Evolutionary conservation across 441 rosid species (phyloP), one percentile per base, ranked within the genome.

Genomic region (Pelargonium fulgidum): DNA sequence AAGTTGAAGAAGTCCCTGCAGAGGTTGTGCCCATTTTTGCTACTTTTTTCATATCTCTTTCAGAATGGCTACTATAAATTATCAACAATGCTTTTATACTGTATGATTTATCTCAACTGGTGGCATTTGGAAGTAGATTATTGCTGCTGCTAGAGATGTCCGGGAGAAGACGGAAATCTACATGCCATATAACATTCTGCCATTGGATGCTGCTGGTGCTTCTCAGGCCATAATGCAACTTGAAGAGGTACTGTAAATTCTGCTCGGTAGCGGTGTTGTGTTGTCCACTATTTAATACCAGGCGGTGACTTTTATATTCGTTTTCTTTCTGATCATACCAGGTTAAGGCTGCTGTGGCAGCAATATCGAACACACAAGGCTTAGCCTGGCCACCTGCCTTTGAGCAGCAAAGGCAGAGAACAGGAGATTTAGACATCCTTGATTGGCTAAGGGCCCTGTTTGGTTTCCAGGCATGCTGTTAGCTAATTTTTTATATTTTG

Each of bases 381-480:
- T 75, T 94, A 82, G 85, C 80, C 78, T 92, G 97, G 99, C 96
- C 98, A 10, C 8, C 90, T 19, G 77, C 84, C 74, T 86, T 89
- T 78, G 96, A 89, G 80, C 62, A 19, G 29, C 62, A 58, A 11
- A 20, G 9, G 29, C 29, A 58, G 13, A 58, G 10, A 26, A 74
- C 87, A 10, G 92, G 97, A 71, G 92, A 94, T 70, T 63, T 92
- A 36, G 99, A 94, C 78, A 85, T 94, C 81, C 92, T 94, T 36
- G 99, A 94, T 78, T 94, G 99, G 98, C 78, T 92, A 77, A 86
- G 96, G 73, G 96, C 96, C 44, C 87, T 92, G 97, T 94, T 92
- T 74, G 98, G 99, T 58, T 94, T 94, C 84, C 99, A 94, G 97
- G 99, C 75, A 87, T 68, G 89, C 70, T 65, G 66, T 67, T 74